A percentile compares a stretch with the other conserved stretches of the same genome.
Conservation (phyloP, 2,329 filamentous ascomycete genomes). For the Golovinomyces cichoracearum region DNA sequence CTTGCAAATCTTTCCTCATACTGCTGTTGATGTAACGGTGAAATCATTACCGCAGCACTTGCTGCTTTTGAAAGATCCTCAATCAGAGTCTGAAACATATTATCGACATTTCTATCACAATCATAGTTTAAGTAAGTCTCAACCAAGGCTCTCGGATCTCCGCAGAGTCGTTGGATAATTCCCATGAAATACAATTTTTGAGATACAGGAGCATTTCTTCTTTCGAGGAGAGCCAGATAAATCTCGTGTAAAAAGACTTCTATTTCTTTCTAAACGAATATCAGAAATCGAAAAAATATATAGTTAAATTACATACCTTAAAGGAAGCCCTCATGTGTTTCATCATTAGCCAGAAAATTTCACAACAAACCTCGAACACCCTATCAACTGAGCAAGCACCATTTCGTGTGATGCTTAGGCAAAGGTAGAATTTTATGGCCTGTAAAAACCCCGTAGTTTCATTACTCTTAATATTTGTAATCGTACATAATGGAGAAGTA, state of each 20-base stretch:
- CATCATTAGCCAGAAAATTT: slow-evolving; percentile 95
- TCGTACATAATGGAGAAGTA: slow-evolving; percentile 72
- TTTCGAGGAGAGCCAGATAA: slow-evolving; percentile 73
- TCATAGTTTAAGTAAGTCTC: slow-evolving; percentile 97
- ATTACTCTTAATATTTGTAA: slow-evolving; percentile 69
- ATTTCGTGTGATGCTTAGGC: slow-evolving; percentile 80
- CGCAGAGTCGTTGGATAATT: slow-evolving; percentile 58
- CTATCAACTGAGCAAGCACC: slow-evolving; percentile 75
- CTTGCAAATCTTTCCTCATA: slow-evolving; percentile 51
- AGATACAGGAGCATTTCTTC: slow-evolving; percentile 58
- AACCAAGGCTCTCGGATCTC: slow-evolving; percentile 67
- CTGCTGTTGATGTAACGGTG: slow-evolving; percentile 51
- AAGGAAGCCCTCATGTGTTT: slow-evolving; percentile 81
- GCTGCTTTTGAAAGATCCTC: slow-evolving; percentile 80
- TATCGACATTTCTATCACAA: slow-evolving; percentile 83
- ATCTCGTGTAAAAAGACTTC: slow-evolving; percentile 97
- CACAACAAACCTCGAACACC: slow-evolving; percentile 85
- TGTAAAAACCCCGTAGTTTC: slow-evolving; percentile 78
- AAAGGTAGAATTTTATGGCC: slow-evolving; percentile 89
- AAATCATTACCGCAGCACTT: slow-evolving; percentile 51
- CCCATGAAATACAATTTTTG: slow-evolving; percentile 85
- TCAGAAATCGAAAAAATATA: slow-evolving; percentile 3
- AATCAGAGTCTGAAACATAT: slow-evolving; percentile 86
- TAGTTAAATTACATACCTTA: slow-evolving; percentile 33
- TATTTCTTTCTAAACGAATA: slow-evolving; percentile 48